Evolutionary conservation across 108 stramenopile genomes (phyloP).

Genomic region (Skeletonema tropicum): DNA sequence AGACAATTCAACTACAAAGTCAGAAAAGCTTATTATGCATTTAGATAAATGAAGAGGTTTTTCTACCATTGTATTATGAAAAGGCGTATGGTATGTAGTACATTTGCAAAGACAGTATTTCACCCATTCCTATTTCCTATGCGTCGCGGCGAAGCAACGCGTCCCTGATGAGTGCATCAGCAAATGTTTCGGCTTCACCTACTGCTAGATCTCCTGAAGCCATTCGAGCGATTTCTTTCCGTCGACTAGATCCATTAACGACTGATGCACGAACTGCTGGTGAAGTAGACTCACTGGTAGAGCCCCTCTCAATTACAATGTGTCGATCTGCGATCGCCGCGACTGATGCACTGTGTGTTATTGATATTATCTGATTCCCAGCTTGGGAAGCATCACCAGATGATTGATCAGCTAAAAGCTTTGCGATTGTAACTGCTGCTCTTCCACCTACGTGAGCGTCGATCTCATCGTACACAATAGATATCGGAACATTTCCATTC

Average conservation of each 20-base stretch:
- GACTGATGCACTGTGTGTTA: constrained; percentile 83
- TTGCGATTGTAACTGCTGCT: constrained; percentile 80
- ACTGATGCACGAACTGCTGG: constrained; percentile 33
- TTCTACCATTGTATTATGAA: not conserved
- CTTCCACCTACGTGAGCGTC: constrained; percentile 87
- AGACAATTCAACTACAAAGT: constrained; percentile 18
- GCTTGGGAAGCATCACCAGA: not conserved
- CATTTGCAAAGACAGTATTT: not conserved
- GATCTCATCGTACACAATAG: constrained; percentile 87
- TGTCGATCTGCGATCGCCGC: constrained; percentile 80
- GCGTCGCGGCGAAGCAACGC: constrained; percentile 36
- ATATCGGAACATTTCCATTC: constrained; percentile 50
- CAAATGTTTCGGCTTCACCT: constrained; percentile 78
- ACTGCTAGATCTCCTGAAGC: constrained; percentile 75
- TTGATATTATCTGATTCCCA: constrained; percentile 70
- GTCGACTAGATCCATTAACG: constrained; percentile 57
- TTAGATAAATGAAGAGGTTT: not conserved
- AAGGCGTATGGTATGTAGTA: not conserved
- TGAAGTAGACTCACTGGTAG: constrained; percentile 1
- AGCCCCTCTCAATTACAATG: constrained; percentile 65
- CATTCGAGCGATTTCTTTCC: constrained; percentile 83
- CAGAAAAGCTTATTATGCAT: constrained; percentile 8
- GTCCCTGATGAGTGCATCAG: constrained; percentile 78
- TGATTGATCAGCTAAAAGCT: constrained; percentile 74
- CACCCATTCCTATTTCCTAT: constrained; percentile 4